A percentile compares a stretch with the other conserved stretches of the same genome.
These are phyloP conservation scores for Diaporthe batatas DNA, from an alignment of 2,329 filamentous ascomycete species.

Conservation along the genomic window DNA sequence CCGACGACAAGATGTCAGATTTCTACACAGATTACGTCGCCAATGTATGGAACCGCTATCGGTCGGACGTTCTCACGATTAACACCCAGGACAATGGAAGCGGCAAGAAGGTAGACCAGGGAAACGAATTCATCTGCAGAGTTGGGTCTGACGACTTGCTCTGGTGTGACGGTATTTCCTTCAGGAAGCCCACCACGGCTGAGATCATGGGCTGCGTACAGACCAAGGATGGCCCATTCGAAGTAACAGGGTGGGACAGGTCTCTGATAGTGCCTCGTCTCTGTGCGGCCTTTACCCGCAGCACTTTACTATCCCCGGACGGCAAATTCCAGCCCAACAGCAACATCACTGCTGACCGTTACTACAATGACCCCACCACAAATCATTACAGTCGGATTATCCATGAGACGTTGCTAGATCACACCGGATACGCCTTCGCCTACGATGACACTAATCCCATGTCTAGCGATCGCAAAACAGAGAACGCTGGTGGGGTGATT, in stretches of 20 bases:
- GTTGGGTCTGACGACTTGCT: background rate
- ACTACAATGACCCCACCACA: background rate
- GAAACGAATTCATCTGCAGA: background rate
- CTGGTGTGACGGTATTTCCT: background rate
- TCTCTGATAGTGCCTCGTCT: constrained; percentile 34
- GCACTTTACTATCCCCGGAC: background rate
- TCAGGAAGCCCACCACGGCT: constrained; percentile 23
- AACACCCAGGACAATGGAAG: constrained; percentile 22
- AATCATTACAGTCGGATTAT: constrained; percentile 34
- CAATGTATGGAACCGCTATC: constrained; percentile 13
- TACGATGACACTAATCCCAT: constrained; percentile 31
- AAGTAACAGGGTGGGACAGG: background rate
- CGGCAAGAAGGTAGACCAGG: background rate
- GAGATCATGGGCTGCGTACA: constrained; percentile 38
- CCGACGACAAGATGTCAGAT: constrained; percentile 3
- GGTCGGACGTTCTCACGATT: background rate
- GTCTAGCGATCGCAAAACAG: background rate
- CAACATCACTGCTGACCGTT: constrained; percentile 15
- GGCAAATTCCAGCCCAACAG: constrained; percentile 27
- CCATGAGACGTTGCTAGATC: background rate
- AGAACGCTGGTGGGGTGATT: constrained; percentile 35
- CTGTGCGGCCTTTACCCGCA: constrained; percentile 29
- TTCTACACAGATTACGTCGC: constrained; percentile 30
- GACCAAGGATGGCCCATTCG: constrained; percentile 9
- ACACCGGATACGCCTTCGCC: constrained; percentile 31